Evolutionary conservation across 2,329 filamentous ascomycete species (phyloP).

Genomic region (Tothia fuscella): DNA sequence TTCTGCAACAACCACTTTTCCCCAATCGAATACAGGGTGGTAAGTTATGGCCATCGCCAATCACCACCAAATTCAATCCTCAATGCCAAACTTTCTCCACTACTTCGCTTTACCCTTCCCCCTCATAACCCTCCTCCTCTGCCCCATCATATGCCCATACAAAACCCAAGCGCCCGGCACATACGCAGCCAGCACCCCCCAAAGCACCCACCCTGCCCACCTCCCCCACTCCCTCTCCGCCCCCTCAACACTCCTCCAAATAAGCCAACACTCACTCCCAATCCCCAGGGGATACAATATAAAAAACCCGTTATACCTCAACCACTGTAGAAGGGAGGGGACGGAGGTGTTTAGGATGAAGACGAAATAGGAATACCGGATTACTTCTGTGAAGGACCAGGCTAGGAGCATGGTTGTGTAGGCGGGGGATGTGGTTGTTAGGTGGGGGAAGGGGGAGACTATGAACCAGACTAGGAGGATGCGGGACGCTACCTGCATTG

Average conservation of each 20-base stretch:
- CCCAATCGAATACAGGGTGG: not conserved
- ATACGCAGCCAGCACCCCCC: conserved; percentile 59
- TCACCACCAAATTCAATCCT: too few relatives aligned
- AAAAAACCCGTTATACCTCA: conserved; percentile 75
- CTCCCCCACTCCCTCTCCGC: conserved; percentile 36
- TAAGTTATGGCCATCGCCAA: not conserved
- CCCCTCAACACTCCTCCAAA: conserved; percentile 53
- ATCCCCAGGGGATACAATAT: conserved; percentile 90
- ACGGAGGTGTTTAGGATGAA: conserved; percentile 53
- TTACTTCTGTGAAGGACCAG: conserved; percentile 84
- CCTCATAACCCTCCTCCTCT: conserved; percentile 68
- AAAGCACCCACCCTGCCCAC: conserved; percentile 47
- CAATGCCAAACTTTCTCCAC: too few relatives aligned
- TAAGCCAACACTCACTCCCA: conserved; percentile 69
- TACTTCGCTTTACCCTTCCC: conserved; percentile 40
- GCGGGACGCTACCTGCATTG: conserved; percentile 80
- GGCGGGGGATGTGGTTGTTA: conserved; percentile 43
- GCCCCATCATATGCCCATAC: conserved; percentile 90
- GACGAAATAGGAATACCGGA: conserved; percentile 87
- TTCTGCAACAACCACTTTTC: not conserved
- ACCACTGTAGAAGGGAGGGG: conserved; percentile 59
- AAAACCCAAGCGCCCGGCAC: conserved; percentile 72
- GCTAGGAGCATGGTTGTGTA: conserved; percentile 74
- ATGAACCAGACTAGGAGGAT: conserved; percentile 84
- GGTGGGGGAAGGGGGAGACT: conserved; percentile 58